These are phyloP conservation scores for Coix lacrymajobi DNA, from an alignment of 176 grass and related monocot genomes.

Conservation along the genomic window DNA sequence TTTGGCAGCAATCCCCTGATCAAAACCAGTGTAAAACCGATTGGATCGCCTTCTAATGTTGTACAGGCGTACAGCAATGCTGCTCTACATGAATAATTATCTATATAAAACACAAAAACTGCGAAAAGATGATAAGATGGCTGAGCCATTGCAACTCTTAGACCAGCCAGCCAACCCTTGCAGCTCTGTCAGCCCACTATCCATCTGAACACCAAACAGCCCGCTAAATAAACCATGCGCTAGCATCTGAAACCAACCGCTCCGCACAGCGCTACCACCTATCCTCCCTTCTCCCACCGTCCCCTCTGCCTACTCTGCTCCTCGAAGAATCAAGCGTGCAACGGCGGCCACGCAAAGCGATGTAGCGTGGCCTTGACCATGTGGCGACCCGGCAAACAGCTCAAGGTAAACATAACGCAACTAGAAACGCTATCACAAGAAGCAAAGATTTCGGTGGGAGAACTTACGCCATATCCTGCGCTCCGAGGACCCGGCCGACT, in stretches of 20 bases:
- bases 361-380: not conserved
- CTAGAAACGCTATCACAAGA: not conserved
- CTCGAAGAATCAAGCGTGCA: not conserved
- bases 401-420: not conserved
- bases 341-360: not conserved
- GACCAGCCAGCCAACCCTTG: not conserved
- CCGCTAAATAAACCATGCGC: not conserved
- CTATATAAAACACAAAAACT: not conserved
- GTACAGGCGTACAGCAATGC: not conserved
- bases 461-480: slow-evolving; percentile 23
- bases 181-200: not conserved
- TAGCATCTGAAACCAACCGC: not conserved
- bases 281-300: too few relatives aligned
- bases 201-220: not conserved
- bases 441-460: not conserved
- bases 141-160: not conserved
- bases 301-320: not conserved
- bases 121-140: not conserved
- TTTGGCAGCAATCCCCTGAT: not conserved
- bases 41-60: not conserved
- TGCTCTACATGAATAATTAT: not conserved
- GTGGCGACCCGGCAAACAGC: not conserved
- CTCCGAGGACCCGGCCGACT: not conserved
- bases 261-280: not conserved
- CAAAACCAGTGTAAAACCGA: not conserved